Percentiles rank a stretch among this genome's conserved stretches.
phyloP scores from a whole-genome alignment of 2,329 filamentous ascomycete genomes.

The Zarea fungicola region DNA sequence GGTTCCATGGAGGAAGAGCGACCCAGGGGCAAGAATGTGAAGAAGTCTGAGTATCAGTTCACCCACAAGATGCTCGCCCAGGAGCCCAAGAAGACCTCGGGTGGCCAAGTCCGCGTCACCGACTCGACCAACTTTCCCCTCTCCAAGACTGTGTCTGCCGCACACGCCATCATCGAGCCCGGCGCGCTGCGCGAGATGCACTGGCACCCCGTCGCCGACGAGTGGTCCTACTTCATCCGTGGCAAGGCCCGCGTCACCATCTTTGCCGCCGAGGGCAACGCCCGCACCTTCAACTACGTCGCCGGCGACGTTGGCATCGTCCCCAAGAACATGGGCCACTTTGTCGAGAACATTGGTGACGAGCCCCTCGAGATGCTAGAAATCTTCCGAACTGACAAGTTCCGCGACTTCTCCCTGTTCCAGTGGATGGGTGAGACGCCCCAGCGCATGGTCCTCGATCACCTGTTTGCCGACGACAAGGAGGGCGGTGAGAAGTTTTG shows the following conservation, averaged over 20 bases:
- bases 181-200: constrained; percentile 74
- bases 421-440: constrained; percentile 73
- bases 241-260: constrained; percentile 70
- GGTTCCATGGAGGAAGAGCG: constrained; percentile 61
- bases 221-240: constrained; percentile 74
- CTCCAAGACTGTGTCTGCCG: constrained; percentile 67
- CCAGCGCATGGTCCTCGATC: constrained; percentile 58
- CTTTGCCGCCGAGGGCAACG: constrained; percentile 63
- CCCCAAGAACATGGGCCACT: constrained; percentile 72
- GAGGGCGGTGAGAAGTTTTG: constrained; percentile 59
- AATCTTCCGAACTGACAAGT: constrained; percentile 66
- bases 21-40: constrained; percentile 55
- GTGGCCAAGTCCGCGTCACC: constrained; percentile 67
- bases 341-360: constrained; percentile 76
- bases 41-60: constrained; percentile 63
- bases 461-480: constrained; percentile 57
- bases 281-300: constrained; percentile 70
- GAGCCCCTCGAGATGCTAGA: constrained; percentile 72
- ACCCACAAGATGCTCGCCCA: constrained; percentile 69
- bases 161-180: constrained; percentile 64
- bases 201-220: constrained; percentile 75
- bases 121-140: constrained; percentile 73
- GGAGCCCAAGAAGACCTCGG: constrained; percentile 58
- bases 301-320: constrained; percentile 74
- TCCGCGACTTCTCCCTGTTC: constrained; percentile 67